These are phyloP conservation scores for Chaetomium olivaceum DNA, from an alignment of 2,329 filamentous ascomycete species.

Conservation along the genomic window DNA sequence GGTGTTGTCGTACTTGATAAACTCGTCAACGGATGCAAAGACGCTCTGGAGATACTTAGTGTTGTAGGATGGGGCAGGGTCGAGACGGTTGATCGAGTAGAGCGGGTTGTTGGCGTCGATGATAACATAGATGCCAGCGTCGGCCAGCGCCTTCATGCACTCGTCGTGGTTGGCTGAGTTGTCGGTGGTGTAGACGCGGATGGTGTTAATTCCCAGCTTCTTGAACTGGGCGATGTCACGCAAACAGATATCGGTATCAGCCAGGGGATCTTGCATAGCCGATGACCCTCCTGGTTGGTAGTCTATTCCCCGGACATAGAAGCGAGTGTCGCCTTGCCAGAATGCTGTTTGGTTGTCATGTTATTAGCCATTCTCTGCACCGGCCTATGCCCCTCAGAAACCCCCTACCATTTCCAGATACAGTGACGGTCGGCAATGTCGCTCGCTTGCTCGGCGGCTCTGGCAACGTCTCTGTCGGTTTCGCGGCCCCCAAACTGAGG, in stretches of 20 bases:
- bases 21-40: conserved; percentile 86
- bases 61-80: conserved; percentile 79
- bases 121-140: conserved; percentile 88
- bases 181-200: conserved; percentile 92
- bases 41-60: conserved; percentile 78
- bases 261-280: conserved; percentile 68
- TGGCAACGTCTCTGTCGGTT: conserved; percentile 52
- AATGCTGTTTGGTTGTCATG: conserved; percentile 44
- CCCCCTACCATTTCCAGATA: conserved; percentile 57
- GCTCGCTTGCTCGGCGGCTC: conserved; percentile 53
- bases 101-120: conserved; percentile 56
- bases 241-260: conserved; percentile 68
- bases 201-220: conserved; percentile 82
- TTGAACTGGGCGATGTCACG: conserved; percentile 81
- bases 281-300: conserved; percentile 63
- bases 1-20: conserved; percentile 81
- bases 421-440: conserved; percentile 51
- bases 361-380: conserved; percentile 24
- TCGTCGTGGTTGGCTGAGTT: conserved; percentile 78
- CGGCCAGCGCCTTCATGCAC: conserved; percentile 80
- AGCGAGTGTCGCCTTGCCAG: conserved; percentile 54
- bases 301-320: conserved; percentile 62
- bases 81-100: conserved; percentile 40
- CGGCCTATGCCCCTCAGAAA: neutral
- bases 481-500: conserved; percentile 45